Base-by-base conservation (phyloP, 139 green algal genomes). In the Volvox reticuliferus region DNA sequence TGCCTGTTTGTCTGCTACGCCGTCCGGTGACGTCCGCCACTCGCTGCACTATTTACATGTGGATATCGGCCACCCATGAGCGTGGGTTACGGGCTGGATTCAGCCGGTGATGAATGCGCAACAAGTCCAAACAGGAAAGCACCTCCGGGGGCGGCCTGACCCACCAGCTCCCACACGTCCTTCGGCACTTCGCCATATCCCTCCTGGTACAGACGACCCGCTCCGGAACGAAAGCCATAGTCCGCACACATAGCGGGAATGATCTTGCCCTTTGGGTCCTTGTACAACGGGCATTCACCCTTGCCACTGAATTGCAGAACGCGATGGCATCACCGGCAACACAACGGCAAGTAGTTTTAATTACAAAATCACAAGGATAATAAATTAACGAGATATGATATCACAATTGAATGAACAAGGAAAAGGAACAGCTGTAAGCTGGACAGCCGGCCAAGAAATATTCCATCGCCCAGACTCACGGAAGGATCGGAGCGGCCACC, bases 211-310 rank as follows among this genome's bases (percentile, higher is more conserved):
- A 99, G 91, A 18, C 97, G 90, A 19, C 95, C 95, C 32, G 94
- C 78, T n/a, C 97, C 97, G 1, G 96, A 96, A 24, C 97, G 93
- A 93, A 99, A 99, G 77, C 97, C 97, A 79, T 98, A 99, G 88
- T 99, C 97, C 22, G 93, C 95, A 63, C 93, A 94, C 96, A 99
- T 97, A 35, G 92, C 83, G 55, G 89, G 90, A 24, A 91, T 62
- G 22, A 91, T 24, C 20, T 77, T 77, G 30, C 86, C 86, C 20
- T 77, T 44, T 20, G 20, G 20, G 55, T 84, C 75, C 13, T 37
- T 6, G 75, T 67, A 90, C 1, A 90, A 12, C 0, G 86, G 86
- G 86, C 86, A 90, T 65, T 89, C 85, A 71, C 85, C 85, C 17
- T 55, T 55, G 69, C 69, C 69, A 16, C 85, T 89, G 85, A 33